Evolutionary conservation across 345 rosid species (phyloP), one percentile per base, ranked within the genome.

Genomic region (Eutrema japonicum): DNA sequence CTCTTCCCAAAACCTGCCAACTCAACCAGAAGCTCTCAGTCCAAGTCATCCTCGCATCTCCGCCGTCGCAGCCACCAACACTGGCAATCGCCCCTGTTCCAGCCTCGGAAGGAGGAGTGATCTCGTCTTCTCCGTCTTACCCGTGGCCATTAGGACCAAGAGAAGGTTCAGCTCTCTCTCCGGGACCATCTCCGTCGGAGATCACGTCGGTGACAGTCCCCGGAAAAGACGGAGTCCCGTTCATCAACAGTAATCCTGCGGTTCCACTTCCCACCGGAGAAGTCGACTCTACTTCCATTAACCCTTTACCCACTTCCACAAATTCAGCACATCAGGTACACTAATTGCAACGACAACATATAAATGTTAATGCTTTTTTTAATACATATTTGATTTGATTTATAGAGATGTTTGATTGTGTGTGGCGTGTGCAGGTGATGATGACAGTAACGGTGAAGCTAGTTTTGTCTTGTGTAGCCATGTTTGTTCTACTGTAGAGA

Each of bases 221-320:
- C 0, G 93, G 84, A 22, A 91, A 86, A 82, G 85, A 87, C 1
- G 90, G 89, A 30, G 85, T 88, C 9, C 96, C 97, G 3, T 95
- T 95, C 50, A 95, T 92, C 14, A 92, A 83, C 51, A 95, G 99
- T 60, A 95, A 92, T 59, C 97, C 99, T 0, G 97, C 97, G 1
- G 97, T 94, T 79, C 96, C 99, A 32, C 75, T 94, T 78, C 99
- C 99, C 3, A 95, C 96, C n/a, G 99, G 87, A 47, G 99, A 95
- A 79, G 89, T 88, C 7, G 99, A 95, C 67, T 88, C 97, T 37
- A 87, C 97, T 68, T 88, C 96, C 43, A 89, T 92, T 43, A 77
- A 84, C 47, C 97, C 97, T 51, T 42, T 89, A 71, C 85, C 93
- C 12, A 73, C 91, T 36, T 88, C 96, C 46, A 61, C 81, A 8